These are phyloP conservation scores for Combretum micranthum DNA, from an alignment of 345 rosid genomes.

Conservation along the genomic window DNA sequence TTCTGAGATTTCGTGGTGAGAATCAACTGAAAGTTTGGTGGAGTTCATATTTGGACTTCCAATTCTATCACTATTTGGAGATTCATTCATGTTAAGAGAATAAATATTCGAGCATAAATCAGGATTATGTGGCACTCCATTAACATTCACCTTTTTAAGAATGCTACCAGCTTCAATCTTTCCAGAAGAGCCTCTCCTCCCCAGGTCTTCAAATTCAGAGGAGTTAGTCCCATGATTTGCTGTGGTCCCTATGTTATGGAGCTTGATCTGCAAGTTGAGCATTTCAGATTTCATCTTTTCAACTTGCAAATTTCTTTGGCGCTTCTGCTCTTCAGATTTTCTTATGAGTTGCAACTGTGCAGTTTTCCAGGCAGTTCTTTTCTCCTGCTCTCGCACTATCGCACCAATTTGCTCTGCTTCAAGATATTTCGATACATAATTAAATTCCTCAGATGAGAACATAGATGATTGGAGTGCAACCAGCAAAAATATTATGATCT, in stretches of 20 bases:
- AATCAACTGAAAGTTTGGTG: conserved; percentile 14
- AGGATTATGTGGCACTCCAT: conserved; percentile 7
- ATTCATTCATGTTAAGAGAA: conserved; percentile 17
- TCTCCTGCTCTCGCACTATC: conserved; percentile 33
- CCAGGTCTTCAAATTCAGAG: conserved; percentile 10
- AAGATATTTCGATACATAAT: conserved; percentile 30
- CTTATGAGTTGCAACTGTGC: conserved; percentile 33
- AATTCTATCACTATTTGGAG: conserved; percentile 10
- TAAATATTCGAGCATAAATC: conserved; percentile 3
- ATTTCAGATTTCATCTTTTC: conserved; percentile 46
- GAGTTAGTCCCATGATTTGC: conserved; percentile 10
- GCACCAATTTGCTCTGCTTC: conserved; percentile 38
- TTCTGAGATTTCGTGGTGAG: conserved; percentile 11
- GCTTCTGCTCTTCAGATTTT: conserved; percentile 34
- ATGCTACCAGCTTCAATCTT: conserved; percentile 1
- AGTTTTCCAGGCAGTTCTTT: conserved; percentile 39
- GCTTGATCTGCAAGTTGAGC: conserved; percentile 36
- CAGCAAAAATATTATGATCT: conserved; percentile 40
- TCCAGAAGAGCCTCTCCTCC: conserved; percentile 14
- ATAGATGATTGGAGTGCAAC: conserved; percentile 38
- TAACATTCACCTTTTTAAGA: neutral
- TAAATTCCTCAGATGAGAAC: conserved; percentile 33
- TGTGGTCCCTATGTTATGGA: conserved; percentile 17
- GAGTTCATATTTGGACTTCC: conserved; percentile 9
- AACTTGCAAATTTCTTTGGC: conserved; percentile 35